Evolutionary conservation across 192 early-diverging fungal species (phyloP).

Genomic region (Jimgerdemannia flammicorona): DNA sequence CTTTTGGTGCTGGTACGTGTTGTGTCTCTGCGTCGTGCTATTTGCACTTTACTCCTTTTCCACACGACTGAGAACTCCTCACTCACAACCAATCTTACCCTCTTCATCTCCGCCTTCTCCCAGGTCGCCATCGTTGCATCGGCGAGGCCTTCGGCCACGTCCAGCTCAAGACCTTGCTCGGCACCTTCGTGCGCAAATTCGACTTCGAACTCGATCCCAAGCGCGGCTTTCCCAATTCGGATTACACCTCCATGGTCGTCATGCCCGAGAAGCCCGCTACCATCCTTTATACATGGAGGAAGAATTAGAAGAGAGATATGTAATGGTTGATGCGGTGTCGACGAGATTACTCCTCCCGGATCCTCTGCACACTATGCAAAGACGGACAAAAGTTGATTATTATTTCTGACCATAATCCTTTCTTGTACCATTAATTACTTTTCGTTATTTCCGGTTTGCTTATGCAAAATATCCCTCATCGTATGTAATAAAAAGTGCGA

Average conservation of each 20-base stretch:
- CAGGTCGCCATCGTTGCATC: constrained; percentile 91
- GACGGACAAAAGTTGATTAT: too few species aligned
- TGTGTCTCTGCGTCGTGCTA: background rate
- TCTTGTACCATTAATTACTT: too few species aligned
- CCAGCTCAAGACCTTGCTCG: constrained; percentile 93
- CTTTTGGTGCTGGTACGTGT: constrained; percentile 86
- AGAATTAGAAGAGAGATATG: background rate
- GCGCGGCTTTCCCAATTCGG: constrained; percentile 72
- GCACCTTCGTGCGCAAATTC: constrained; percentile 77
- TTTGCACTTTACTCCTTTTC: background rate
- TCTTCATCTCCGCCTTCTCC: constrained; percentile 20
- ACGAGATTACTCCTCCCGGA: too few species aligned
- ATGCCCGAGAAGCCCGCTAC: constrained; percentile 68
- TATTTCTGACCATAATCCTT: too few species aligned
- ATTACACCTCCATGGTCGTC: constrained; percentile 92
- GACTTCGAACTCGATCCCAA: constrained; percentile 61
- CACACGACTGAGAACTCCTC: too few species aligned
- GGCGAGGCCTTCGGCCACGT: constrained; percentile 95
- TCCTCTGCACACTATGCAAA: too few species aligned
- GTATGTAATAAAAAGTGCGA: too few species aligned
- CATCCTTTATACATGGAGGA: constrained; percentile 7
- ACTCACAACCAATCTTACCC: too few species aligned
- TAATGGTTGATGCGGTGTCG: too few species aligned
- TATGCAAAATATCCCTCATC: too few species aligned
- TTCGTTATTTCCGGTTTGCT: too few species aligned